Evolutionary conservation across 208 protist species (phyloP).

Genomic region (Trypanosoma brucei): DNA sequence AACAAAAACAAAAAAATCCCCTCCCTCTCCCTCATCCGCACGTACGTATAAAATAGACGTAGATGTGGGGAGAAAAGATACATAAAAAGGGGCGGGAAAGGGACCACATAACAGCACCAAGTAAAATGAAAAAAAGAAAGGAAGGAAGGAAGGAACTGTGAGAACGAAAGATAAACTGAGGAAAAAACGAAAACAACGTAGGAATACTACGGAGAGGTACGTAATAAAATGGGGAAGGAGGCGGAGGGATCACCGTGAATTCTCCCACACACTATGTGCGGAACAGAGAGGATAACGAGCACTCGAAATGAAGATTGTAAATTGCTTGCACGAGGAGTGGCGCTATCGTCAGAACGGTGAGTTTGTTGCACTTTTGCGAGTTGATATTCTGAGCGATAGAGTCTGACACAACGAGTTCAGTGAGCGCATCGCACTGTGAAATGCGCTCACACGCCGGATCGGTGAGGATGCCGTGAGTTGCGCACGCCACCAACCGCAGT

Average conservation of each 20-base stretch:
- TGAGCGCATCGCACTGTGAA: constrained; percentile 78
- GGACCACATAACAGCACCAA: too few species aligned
- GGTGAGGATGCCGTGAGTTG: constrained; percentile 94
- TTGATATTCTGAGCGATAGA: constrained; percentile 72
- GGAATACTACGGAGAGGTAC: too few species aligned
- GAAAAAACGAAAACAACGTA: too few species aligned
- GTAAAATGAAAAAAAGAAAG: too few species aligned
- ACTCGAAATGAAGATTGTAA: constrained; percentile 78
- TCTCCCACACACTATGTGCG: background rate
- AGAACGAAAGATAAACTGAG: background rate
- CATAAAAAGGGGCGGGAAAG: too few species aligned
- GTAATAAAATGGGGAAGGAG: too few species aligned
- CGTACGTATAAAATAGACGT: too few species aligned
- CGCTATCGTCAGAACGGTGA: constrained; percentile 85
- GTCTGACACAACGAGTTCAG: constrained; percentile 92
- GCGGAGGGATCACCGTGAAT: too few species aligned
- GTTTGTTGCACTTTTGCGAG: constrained; percentile 72
- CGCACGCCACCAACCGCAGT: constrained; percentile 88
- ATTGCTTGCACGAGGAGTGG: constrained; percentile 87
- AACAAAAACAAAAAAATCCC: too few species aligned
- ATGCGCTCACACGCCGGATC: constrained; percentile 88
- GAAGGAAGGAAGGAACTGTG: background rate
- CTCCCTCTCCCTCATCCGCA: too few species aligned
- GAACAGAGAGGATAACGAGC: constrained; percentile 41
- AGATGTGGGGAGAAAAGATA: too few species aligned